phyloP scores from a whole-genome alignment of 2,329 filamentous ascomycete species.

The Venturia effusa region DNA sequence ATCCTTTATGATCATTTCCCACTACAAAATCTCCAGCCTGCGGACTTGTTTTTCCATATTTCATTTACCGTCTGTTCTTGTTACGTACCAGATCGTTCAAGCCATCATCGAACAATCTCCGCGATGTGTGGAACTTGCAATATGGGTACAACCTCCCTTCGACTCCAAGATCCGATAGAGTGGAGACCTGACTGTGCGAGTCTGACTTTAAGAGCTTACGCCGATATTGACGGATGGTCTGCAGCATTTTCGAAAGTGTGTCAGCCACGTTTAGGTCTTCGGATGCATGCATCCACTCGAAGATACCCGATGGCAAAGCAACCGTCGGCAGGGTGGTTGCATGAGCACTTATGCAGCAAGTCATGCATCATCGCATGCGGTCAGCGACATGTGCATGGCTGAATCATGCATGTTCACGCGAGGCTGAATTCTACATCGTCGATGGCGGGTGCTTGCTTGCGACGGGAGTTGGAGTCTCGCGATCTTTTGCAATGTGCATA shows the following conservation, averaged over 20 bases:
- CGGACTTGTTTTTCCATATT: too few relatives aligned
- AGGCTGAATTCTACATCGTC: background rate
- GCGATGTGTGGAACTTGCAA: background rate
- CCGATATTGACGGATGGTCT: background rate
- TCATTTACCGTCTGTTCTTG: too few relatives aligned
- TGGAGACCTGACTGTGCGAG: background rate
- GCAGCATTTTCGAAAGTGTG: background rate
- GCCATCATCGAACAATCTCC: background rate
- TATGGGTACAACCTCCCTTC: background rate
- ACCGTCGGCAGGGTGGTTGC: background rate
- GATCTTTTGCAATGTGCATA: background rate
- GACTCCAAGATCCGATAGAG: background rate
- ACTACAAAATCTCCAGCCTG: background rate
- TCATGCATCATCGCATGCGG: background rate
- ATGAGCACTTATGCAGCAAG: background rate
- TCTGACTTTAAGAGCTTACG: too few relatives aligned
- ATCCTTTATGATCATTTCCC: background rate
- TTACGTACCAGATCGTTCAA: too few relatives aligned
- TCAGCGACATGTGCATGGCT: background rate
- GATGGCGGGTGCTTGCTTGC: background rate
- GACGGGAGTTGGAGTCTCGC: background rate
- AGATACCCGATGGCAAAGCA: background rate
- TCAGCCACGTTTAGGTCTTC: background rate
- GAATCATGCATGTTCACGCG: background rate
- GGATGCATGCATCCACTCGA: background rate